A percentile compares a stretch with the other conserved stretches of the same genome.
Evolutionary conservation across 805 yeast genomes (phyloP).

Genomic region (Lipomyces kockii): DNA sequence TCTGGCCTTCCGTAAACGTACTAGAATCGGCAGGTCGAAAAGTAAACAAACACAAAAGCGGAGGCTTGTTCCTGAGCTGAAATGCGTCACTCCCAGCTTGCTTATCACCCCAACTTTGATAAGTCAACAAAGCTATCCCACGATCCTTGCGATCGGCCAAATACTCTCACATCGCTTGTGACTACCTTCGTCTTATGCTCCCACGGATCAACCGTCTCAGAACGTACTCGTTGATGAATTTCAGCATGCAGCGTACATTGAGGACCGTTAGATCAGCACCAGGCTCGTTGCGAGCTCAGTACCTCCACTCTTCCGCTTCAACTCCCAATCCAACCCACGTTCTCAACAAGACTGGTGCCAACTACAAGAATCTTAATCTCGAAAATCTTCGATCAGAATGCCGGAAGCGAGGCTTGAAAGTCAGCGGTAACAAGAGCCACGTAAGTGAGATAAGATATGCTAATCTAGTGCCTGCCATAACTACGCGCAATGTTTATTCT

Average conservation of each 20-base stretch:
- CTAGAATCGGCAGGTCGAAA: neutral
- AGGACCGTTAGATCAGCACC: constrained; percentile 35
- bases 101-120: neutral
- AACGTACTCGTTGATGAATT: neutral
- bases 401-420: constrained; percentile 37
- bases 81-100: neutral
- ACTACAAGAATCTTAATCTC: constrained; percentile 34
- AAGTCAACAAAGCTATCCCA: neutral
- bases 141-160: no score
- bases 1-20: neutral
- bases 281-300: constrained; percentile 30
- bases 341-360: constrained; percentile 23
- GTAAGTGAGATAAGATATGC: constrained; percentile 10
- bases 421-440: constrained; percentile 35
- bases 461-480: no score
- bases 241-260: constrained; percentile 29
- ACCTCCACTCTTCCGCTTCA: constrained; percentile 36
- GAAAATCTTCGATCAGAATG: constrained; percentile 34
- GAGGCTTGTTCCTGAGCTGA: neutral
- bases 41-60: neutral
- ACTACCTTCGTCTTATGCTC: neutral
- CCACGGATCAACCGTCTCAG: constrained; percentile 5
- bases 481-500: neutral
- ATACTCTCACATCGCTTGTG: no score
- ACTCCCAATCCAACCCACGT: constrained; percentile 36